phyloP scores from a whole-genome alignment of 257 asterid genomes.

The Orobanche coerulescens region DNA sequence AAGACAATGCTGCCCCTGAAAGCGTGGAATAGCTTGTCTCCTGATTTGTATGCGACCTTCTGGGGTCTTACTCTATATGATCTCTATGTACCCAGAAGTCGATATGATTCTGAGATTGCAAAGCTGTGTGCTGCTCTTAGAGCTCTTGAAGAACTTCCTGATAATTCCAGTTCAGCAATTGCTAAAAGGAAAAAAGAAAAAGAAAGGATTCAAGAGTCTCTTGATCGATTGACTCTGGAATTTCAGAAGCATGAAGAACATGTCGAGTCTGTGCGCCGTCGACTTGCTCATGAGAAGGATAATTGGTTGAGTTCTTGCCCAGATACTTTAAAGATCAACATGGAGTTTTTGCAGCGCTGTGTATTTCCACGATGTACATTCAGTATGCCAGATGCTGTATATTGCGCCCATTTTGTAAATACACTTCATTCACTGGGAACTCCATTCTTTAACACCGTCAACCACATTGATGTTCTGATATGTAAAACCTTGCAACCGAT shows the following conservation, averaged over 20 bases:
- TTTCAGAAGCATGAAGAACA: slow-evolving; percentile 95
- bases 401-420: slow-evolving; percentile 88
- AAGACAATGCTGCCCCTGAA: slow-evolving; percentile 87
- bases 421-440: slow-evolving; percentile 99
- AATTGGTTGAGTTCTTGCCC: slow-evolving; percentile 99
- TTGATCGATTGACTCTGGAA: slow-evolving; percentile 74
- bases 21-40: slow-evolving; percentile 99
- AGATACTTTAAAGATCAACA: slow-evolving; percentile 90
- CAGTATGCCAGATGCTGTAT: slow-evolving; percentile 99
- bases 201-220: slow-evolving; percentile 97
- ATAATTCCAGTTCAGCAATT: slow-evolving; percentile 96
- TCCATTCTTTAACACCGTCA: slow-evolving; percentile 95
- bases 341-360: slow-evolving; percentile 99
- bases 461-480: slow-evolving; percentile 94
- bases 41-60: slow-evolving; percentile 93
- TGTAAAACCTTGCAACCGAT: slow-evolving; percentile 98
- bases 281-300: slow-evolving; percentile 88
- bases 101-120: slow-evolving; percentile 81
- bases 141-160: slow-evolving; percentile 93
- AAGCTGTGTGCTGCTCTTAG: slow-evolving; percentile 86
- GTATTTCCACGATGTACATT: slow-evolving; percentile 96
- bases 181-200: slow-evolving; percentile 96
- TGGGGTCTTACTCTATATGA: slow-evolving; percentile 99
- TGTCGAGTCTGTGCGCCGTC: slow-evolving; percentile 83
- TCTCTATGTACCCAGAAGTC: slow-evolving; percentile 86